Evolutionary conservation across 192 early-diverging fungal genomes (phyloP).

Genomic region (Coemansia sp.): DNA sequence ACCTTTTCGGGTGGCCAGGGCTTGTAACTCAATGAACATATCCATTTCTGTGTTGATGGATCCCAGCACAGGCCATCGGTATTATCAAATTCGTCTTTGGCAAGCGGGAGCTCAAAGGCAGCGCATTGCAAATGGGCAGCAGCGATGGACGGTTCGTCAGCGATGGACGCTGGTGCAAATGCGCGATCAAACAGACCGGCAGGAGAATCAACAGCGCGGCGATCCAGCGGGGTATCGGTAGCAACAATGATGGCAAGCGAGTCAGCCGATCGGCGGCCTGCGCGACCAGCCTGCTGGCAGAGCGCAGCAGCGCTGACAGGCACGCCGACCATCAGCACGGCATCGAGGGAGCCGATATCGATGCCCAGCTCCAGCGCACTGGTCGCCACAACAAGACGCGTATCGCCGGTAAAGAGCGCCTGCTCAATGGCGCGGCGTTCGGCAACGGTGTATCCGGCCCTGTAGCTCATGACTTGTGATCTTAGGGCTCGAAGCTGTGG

Average conservation of each 20-base stretch:
- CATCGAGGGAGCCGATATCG: slow-evolving; percentile 73
- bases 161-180: slow-evolving; percentile 35
- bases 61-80: slow-evolving; percentile 18
- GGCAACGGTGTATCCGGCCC: slow-evolving; percentile 67
- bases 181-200: slow-evolving; percentile 54
- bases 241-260: slow-evolving; percentile 64
- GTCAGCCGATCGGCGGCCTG: slow-evolving; percentile 63
- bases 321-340: slow-evolving; percentile 72
- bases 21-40: slow-evolving; percentile 20
- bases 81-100: background rate
- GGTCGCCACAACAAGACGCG: slow-evolving; percentile 68
- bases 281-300: slow-evolving; percentile 77
- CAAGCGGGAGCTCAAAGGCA: slow-evolving; percentile 59
- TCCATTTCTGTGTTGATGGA: slow-evolving; percentile 5
- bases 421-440: slow-evolving; percentile 72
- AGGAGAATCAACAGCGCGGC: slow-evolving; percentile 43
- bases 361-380: slow-evolving; percentile 83
- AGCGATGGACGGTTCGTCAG: slow-evolving; percentile 36
- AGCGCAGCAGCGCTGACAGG: slow-evolving; percentile 45
- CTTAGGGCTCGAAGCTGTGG: slow-evolving; percentile 1
- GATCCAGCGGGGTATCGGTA: slow-evolving; percentile 60
- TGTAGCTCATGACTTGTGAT: slow-evolving; percentile 62
- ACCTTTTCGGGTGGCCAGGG: slow-evolving; percentile 43
- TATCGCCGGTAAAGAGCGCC: slow-evolving; percentile 63
- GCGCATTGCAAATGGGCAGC: slow-evolving; percentile 72